Evolutionary conservation across 2,329 filamentous ascomycete species (phyloP), one percentile per base, ranked within the genome.

Genomic region (Epichloe brachyelytri): DNA sequence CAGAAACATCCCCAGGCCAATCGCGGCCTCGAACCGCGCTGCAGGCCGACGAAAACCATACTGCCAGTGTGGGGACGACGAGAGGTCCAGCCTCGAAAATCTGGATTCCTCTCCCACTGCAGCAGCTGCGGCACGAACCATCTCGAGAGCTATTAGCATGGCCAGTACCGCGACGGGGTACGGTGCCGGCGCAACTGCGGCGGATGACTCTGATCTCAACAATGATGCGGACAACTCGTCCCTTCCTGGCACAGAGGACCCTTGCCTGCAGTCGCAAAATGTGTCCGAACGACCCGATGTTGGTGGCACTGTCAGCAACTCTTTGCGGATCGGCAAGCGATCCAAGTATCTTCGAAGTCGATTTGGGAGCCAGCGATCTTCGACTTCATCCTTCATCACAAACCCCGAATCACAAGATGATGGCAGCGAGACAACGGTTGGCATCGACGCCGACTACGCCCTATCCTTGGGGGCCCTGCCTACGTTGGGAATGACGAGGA

Each of bases 381-480:
- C 79, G 2, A 71, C 76, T 3, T 83, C 79, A 1, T 83, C 79
- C 1, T 75, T 79, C 40, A 61, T 70, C n/a, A 75, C 75, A 15
- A 78, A 76, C 48, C 63, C 71, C 2, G 76, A 78, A n/a, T 68
- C 68, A 5, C 65, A 73, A 43, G 77, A 80, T 38, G 77, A 80
- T 37, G 80, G 79, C n/a, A 91, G 83, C 61, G 88, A 94, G 56
- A 77, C 76, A 4, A 89, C 86, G 5, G 71, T 88, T 17, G 84
- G 73, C 6, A 61, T 73, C 10, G 73, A 85, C 6, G 80, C 82
- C 8, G 89, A 95, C 64, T 93, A 85, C 66, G 86, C 87, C 22
- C 71, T 94, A 37, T 87, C 94, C 60, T 86, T 87, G 2, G 88
- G 87, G 87, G 85, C 87, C 12, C 72, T 80, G 4, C 81, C 87